Base-by-base conservation (phyloP, 2,329 filamentous ascomycete genomes). In the Penicillium nordicum region DNA sequence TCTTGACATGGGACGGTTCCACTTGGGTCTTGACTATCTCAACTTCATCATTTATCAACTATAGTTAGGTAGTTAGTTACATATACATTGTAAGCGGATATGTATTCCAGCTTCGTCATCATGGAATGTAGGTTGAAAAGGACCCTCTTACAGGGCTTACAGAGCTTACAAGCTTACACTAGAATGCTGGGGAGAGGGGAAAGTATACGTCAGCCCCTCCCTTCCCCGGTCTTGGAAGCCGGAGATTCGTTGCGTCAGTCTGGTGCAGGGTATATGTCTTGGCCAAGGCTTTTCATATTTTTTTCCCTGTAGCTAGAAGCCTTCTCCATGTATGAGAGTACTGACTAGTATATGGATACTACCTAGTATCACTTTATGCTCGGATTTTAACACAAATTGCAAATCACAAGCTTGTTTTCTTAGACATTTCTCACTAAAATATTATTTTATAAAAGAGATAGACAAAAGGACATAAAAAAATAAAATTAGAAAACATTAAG, bases 211-310 rank as follows among this genome's bases (percentile, higher is more conserved):
- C 49, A 51, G 38, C 49, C 38, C 25, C 34, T 38, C 32, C 46
- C 46, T 25, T 30, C 23, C 25, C 21, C 49, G 40, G 40, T n/a
- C 49, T 34, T 44, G 38, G 21, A 45, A 45, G 38, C 49, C 38
- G 49, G 36, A 49, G 32, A 48, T 48, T 38, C 16, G 32, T 44
- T 51, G 49, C 49, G 49, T 51, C 49, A 51, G 29, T 50, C 16
- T 18, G 23, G 23, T 27, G 23, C 25, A 41, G 21, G 40, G 40
- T 25, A 21, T n/a, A 21, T 45, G n/a, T 46, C 43, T 32, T 46
- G 43, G 43, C 43, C 3, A 46, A 46, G 18, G 30, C 43, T 45
- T 45, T 6, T 27, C 29, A 30, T 14, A 5, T 25, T 25, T 25
- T 25, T 18, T 40, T 16, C 38, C 21, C n/a, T 23, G 9, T 41